Conservation (phyloP, 2,329 filamentous ascomycete genomes). For the Diplodia seriata region DNA sequence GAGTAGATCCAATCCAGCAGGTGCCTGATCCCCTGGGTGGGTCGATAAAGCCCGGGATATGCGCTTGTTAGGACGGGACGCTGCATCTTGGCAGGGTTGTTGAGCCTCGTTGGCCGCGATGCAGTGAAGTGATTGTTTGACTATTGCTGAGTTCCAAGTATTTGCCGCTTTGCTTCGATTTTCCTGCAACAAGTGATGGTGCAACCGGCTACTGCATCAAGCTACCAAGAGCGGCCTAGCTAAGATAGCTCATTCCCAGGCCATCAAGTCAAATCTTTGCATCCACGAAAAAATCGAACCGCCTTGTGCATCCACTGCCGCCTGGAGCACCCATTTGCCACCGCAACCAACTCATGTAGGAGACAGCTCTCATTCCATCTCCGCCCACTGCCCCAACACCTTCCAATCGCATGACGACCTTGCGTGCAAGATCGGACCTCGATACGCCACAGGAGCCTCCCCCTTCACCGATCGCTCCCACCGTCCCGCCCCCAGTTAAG, state of each 20-base stretch:
- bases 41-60: not conserved
- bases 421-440: not conserved
- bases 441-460: not conserved
- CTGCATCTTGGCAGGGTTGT: not conserved
- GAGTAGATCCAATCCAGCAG: not conserved
- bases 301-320: not conserved
- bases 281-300: not conserved
- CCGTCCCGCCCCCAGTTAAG: no score
- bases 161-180: not conserved
- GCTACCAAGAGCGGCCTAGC: not conserved
- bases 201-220: not conserved
- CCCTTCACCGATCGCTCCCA: not conserved
- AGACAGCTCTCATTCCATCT: not conserved
- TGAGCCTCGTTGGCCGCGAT: not conserved
- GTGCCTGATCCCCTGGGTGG: not conserved
- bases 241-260: not conserved
- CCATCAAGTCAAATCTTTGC: not conserved
- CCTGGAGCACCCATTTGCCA: not conserved
- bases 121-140: not conserved
- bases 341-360: not conserved
- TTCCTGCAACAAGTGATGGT: not conserved
- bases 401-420: not conserved
- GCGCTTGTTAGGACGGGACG: not conserved
- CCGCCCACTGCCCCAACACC: not conserved
- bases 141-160: not conserved